phyloP scores from a whole-genome alignment of 495 filamentous ascomycete species.

The Tuber indicum region DNA sequence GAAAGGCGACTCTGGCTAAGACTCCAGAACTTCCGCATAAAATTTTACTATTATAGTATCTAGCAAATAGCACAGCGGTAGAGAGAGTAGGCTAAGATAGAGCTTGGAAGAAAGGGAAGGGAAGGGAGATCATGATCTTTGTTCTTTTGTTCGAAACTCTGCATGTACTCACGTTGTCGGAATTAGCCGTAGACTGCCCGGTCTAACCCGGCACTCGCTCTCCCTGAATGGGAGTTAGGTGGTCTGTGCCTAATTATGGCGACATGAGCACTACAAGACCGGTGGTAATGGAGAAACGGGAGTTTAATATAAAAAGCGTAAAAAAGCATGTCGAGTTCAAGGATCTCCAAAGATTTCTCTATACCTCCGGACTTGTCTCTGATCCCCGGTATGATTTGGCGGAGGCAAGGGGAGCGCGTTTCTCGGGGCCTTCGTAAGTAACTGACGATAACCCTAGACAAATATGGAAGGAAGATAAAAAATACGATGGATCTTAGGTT shows the following conservation, averaged over 20 bases:
- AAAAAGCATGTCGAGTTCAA: background rate
- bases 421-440: background rate
- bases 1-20: no score
- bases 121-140: background rate
- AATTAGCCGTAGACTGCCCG: no score
- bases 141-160: background rate
- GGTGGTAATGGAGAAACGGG: background rate
- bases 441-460: background rate
- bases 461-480: background rate
- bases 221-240: no score
- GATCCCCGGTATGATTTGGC: background rate
- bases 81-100: no score
- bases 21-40: no score
- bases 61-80: no score
- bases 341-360: background rate
- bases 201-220: no score
- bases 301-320: background rate
- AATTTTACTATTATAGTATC: no score
- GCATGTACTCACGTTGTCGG: no score
- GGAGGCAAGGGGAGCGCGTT: background rate
- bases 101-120: no score
- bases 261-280: background rate
- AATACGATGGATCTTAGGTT: background rate
- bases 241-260: no score
- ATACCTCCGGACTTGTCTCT: background rate